A percentile compares a stretch with the other conserved stretches of the same genome.
phyloP scores from a whole-genome alignment of 2,329 filamentous ascomycete species.

The Cadophora malorum region DNA sequence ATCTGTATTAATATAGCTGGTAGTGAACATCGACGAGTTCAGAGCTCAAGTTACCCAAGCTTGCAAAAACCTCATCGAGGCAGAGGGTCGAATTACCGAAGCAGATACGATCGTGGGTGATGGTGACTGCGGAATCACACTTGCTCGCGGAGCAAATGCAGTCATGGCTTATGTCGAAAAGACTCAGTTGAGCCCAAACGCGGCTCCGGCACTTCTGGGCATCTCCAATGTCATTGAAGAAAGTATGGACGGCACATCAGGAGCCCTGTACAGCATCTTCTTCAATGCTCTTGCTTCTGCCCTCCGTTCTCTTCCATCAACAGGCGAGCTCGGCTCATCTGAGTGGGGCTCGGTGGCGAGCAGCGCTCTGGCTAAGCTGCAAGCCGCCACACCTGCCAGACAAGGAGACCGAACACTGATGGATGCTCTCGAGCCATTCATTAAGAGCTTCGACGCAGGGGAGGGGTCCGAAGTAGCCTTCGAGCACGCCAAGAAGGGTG shows the following conservation, averaged over 20 bases:
- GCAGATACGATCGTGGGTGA: conserved; percentile 48
- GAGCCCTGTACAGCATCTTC: conserved; percentile 39
- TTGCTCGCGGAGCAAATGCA: conserved; percentile 21
- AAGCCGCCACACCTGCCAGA: conserved; percentile 69
- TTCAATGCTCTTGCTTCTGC: conserved; percentile 66
- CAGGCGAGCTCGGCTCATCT: not conserved
- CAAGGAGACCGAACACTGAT: conserved; percentile 70
- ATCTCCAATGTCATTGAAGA: conserved; percentile 37
- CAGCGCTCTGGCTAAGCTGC: conserved; percentile 59
- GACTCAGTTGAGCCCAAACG: conserved; percentile 23
- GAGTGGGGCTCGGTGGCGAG: conserved; percentile 23
- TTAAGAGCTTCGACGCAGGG: conserved; percentile 49
- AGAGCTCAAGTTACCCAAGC: not conserved
- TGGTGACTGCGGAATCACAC: conserved; percentile 44
- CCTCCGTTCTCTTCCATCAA: not conserved
- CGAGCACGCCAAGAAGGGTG: conserved; percentile 62
- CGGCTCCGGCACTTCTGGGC: conserved; percentile 10
- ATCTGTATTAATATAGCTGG: not conserved
- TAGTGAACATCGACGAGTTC: not conserved
- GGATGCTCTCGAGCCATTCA: conserved; percentile 69
- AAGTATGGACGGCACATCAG: conserved; percentile 49
- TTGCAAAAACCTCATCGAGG: conserved; percentile 38
- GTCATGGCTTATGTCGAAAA: conserved; percentile 25
- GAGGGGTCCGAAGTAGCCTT: conserved; percentile 58
- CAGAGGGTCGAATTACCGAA: conserved; percentile 45